These are phyloP conservation scores for Deuterostichococcus epilithicus DNA, from an alignment of 139 green algal species.

Conservation along the genomic window DNA sequence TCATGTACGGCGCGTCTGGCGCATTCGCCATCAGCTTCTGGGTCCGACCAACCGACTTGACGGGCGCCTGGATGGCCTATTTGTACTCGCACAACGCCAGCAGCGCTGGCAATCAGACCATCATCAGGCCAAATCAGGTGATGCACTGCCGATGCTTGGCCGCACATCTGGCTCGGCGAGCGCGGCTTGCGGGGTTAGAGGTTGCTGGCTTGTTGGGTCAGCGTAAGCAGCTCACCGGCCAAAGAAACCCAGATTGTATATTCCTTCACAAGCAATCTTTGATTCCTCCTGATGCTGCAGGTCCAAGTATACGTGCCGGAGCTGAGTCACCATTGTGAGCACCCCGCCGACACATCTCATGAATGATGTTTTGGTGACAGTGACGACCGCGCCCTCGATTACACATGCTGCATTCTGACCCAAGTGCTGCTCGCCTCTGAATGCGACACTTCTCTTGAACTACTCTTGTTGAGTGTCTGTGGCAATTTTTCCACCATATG, in stretches of 20 bases:
- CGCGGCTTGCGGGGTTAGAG: no score
- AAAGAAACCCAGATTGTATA: neutral
- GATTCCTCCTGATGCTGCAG: neutral
- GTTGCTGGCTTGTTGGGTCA: no score
- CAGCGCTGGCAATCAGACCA: neutral
- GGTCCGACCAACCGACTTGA: neutral
- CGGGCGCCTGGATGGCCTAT: neutral
- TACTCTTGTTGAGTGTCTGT: no score
- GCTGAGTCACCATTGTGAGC: neutral
- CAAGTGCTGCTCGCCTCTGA: no score
- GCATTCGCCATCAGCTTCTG: neutral
- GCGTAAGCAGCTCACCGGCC: no score
- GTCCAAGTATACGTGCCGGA: neutral
- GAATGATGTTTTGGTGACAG: neutral
- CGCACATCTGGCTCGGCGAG: no score
- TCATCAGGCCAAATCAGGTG: neutral
- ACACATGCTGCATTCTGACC: no score
- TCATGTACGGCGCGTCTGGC: neutral
- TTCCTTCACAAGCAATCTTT: no score
- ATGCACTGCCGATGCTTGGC: no score
- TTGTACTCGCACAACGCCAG: neutral
- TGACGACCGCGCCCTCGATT: no score
- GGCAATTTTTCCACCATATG: neutral
- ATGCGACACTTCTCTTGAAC: no score
- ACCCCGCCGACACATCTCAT: neutral